These are phyloP conservation scores for Teratosphaeria zuluensis DNA, from an alignment of 2,329 filamentous ascomycete genomes.

Conservation along the genomic window DNA sequence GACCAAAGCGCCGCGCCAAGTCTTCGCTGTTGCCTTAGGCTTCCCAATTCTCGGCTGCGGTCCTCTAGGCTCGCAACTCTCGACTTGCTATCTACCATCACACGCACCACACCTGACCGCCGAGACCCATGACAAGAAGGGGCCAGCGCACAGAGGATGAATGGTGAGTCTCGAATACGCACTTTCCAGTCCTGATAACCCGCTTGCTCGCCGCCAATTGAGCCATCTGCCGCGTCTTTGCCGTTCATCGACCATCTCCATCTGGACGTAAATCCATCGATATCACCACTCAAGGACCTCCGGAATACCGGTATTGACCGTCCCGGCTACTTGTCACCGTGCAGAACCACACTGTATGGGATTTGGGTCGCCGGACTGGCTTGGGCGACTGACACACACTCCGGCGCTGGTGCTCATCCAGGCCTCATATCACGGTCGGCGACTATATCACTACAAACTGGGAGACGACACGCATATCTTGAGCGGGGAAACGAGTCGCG, in stretches of 20 bases:
- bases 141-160: neutral
- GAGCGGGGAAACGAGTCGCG: slow-evolving; percentile 35
- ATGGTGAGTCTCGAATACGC: neutral
- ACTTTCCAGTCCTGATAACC: slow-evolving; percentile 4
- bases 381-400: slow-evolving; percentile 14
- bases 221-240: neutral
- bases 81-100: neutral
- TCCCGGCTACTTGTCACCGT: slow-evolving; percentile 3
- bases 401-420: slow-evolving; percentile 15
- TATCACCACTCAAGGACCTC: slow-evolving; percentile 6
- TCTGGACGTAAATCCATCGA: slow-evolving; percentile 20
- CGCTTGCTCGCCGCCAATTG: slow-evolving; percentile 11
- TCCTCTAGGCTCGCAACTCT: neutral
- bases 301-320: slow-evolving; percentile 12
- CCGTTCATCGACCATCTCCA: slow-evolving; percentile 18
- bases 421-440: slow-evolving; percentile 30
- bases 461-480: slow-evolving; percentile 19
- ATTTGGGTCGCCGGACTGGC: slow-evolving; percentile 9
- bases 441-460: slow-evolving; percentile 11
- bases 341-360: slow-evolving; percentile 7
- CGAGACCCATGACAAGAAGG: neutral
- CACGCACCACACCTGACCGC: neutral
- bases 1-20: no score
- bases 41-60: no score
- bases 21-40: no score